Evolutionary conservation across 1,139 yeast genomes (phyloP), one percentile per base, ranked within the genome.

Genomic region (Trichomonascaceae sp.): DNA sequence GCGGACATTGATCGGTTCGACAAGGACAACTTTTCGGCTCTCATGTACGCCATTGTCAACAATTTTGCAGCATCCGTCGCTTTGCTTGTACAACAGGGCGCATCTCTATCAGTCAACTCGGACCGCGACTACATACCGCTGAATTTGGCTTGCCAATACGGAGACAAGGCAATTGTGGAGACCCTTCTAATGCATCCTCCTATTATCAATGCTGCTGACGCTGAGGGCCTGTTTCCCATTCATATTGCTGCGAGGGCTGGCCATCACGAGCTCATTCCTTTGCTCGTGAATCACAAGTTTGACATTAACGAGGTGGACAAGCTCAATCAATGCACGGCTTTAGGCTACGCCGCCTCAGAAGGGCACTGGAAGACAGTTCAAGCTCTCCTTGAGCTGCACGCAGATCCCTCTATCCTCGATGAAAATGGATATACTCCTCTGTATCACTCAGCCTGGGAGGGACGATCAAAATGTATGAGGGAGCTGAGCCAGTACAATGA

Each of bases 371-470:
- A 66, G 31, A 74, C 93, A 2, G 78, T 93, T 0, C 68, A 67
- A 41, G 82, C 74, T 33, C 64, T 89, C 37, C 69, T 89, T 13
- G 69, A 70, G 23, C 71, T 66, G 36, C 85, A 89, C 3, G 95
- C 96, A 0, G 69, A 72, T 38, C 66, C 78, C 35, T 71, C 72
- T 41, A 56, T 79, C 14, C 64, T 73, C n/a, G 98, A 89, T 56
- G 93, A 78, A 41, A 84, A 84, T 43, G 84, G 89, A 2, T 71
- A 71, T 46, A 73, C 79, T 37, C 94, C 94, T 0, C 60, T 87
- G 32, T 89, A 81, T 52, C 82, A 87, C 52, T 89, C 97, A 31
- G 80, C 87, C 18, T 82, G 93, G 70, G 96, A 87, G 54, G 97
- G 98, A 13, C 89, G 85, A 51, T 73, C 84, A 28, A 70, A 65